Conservation (phyloP, 441 rosid genomes). For the Hura crepitans region DNA sequence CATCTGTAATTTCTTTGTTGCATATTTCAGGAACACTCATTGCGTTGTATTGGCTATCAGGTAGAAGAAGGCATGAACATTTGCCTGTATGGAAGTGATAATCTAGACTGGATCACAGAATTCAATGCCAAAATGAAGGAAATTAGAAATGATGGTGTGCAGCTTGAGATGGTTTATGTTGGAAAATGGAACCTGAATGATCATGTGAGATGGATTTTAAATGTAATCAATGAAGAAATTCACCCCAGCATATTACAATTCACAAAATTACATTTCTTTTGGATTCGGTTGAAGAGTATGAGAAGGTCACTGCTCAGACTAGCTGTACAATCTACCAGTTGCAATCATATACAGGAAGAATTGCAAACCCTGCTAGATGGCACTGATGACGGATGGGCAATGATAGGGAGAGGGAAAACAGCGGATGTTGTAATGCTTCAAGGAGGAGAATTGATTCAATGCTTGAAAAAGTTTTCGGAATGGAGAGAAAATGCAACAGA, state of each 20-base stretch:
- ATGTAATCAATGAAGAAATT: conserved; percentile 35
- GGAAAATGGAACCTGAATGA: conserved; percentile 39
- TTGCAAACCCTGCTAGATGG: conserved; percentile 45
- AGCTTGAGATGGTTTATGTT: conserved; percentile 52
- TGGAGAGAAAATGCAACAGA: conserved; percentile 48
- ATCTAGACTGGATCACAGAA: conserved; percentile 49
- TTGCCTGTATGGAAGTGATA: conserved; percentile 58
- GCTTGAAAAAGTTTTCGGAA: conserved; percentile 35
- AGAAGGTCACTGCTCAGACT: conserved; percentile 43
- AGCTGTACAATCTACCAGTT: conserved; percentile 23
- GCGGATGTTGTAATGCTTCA: conserved; percentile 34
- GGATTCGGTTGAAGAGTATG: conserved; percentile 69
- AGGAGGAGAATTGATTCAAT: conserved; percentile 36
- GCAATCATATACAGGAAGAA: conserved; percentile 43
- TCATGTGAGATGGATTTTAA: conserved; percentile 24
- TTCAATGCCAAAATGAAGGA: conserved; percentile 35
- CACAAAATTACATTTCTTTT: conserved; percentile 50
- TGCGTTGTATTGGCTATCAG: conserved; percentile 34
- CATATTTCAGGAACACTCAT: conserved; percentile 15
- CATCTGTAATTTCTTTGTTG: neutral
- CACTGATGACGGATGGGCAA: conserved; percentile 50
- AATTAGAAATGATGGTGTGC: conserved; percentile 38
- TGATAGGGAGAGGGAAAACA: conserved; percentile 45
- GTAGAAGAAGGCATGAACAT: conserved; percentile 53
- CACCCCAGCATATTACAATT: conserved; percentile 35